Evolutionary conservation across 148 eudicot species (phyloP).

Genomic region (Rhododendron ovatum): DNA sequence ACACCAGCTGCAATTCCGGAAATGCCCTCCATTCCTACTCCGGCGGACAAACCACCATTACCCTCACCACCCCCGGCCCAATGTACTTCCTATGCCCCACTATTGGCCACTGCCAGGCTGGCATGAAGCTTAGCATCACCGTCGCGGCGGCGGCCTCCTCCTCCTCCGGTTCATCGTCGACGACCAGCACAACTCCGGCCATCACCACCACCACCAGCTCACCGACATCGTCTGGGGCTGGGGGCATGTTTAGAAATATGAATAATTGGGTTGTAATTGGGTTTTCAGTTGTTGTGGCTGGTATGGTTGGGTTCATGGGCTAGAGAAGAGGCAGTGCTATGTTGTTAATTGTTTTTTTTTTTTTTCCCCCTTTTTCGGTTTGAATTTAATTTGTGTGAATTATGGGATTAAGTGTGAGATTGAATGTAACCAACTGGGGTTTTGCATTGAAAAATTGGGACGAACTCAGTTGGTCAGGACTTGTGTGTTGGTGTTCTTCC

Average conservation of each 20-base stretch:
- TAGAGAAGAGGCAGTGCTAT: constrained; percentile 60
- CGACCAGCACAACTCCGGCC: neutral
- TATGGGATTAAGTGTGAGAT: too few relatives aligned
- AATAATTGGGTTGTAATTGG: constrained; percentile 11
- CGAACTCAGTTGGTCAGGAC: too few relatives aligned
- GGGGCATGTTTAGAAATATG: constrained; percentile 6
- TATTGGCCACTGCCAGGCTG: constrained; percentile 28
- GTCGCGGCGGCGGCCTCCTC: constrained; percentile 10
- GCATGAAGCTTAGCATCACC: constrained; percentile 37
- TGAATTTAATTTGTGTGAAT: too few relatives aligned
- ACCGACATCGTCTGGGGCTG: neutral
- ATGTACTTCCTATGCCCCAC: constrained; percentile 41
- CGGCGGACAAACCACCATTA: constrained; percentile 24
- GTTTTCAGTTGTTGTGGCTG: constrained; percentile 18
- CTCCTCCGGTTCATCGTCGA: neutral
- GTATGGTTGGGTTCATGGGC: constrained; percentile 30
- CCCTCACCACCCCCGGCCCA: constrained; percentile 22
- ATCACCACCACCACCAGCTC: constrained; percentile 2
- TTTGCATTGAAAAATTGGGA: too few relatives aligned
- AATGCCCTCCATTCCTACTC: constrained; percentile 17
- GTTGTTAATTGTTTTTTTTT: neutral
- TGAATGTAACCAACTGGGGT: too few relatives aligned
- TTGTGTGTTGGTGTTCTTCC: too few relatives aligned
- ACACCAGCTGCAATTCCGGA: constrained; percentile 25
- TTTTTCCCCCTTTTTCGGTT: too few relatives aligned